Evolutionary conservation across 2,329 filamentous ascomycete species (phyloP).

Genomic region (Cladobotryum mycophilum): DNA sequence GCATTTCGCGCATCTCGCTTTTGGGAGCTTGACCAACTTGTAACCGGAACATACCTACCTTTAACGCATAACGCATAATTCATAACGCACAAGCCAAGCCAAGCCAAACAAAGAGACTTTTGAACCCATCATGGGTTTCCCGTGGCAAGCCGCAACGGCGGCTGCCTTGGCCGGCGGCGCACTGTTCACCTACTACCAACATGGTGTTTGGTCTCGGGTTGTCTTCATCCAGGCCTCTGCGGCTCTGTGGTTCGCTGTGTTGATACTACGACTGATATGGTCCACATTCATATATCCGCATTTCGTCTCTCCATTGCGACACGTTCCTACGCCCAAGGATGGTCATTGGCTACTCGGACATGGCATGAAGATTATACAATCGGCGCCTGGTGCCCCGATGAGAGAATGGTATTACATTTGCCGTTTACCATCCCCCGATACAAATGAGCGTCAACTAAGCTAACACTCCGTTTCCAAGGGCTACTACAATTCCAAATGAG

Average conservation of each 20-base stretch:
- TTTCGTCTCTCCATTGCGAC: constrained; percentile 43
- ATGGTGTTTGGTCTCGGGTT: constrained; percentile 23
- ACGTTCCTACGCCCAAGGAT: constrained; percentile 39
- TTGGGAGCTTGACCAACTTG: too few relatives aligned
- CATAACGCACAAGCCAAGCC: neutral
- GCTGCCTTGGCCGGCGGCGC: constrained; percentile 20
- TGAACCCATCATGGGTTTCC: constrained; percentile 20
- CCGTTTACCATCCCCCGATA: neutral
- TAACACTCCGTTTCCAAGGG: neutral
- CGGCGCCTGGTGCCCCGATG: constrained; percentile 39
- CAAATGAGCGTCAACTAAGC: neutral
- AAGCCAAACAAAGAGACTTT: neutral
- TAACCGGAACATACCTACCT: too few relatives aligned
- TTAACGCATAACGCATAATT: too few relatives aligned
- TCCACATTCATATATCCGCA: constrained; percentile 42
- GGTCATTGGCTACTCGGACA: constrained; percentile 46
- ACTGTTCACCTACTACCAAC: constrained; percentile 14
- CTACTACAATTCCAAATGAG: constrained; percentile 50
- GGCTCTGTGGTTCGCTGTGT: constrained; percentile 29
- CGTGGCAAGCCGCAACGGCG: constrained; percentile 15
- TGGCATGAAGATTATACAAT: constrained; percentile 30
- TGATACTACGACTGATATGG: constrained; percentile 34
- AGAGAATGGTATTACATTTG: constrained; percentile 40
- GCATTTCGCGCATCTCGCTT: neutral
- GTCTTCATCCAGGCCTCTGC: constrained; percentile 29